Base-by-base conservation (phyloP, 1,284 basidiomycete genomes). In the Heterobasidion annosum region DNA sequence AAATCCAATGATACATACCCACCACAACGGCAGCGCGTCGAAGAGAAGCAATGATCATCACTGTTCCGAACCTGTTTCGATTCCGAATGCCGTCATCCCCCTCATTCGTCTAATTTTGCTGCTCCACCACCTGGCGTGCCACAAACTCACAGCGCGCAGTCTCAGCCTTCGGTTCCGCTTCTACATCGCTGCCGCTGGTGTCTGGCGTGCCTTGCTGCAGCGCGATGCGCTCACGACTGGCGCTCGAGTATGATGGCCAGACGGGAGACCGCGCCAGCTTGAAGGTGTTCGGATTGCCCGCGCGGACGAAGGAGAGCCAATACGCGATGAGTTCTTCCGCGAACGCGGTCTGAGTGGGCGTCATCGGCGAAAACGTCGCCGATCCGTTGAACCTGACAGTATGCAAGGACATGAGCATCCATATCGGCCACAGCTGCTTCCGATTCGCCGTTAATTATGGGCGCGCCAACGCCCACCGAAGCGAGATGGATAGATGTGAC, bases 251-350 rank as follows among this genome's bases (percentile, higher is more conserved):
- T 47, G 53, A 57, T 5, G 67, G 53, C 78, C 78, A 80, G 10
- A 47, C 55, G 0, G 79, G 79, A 2, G 79, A 76, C 9, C 71
- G 64, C 0, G 67, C 58, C 2, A 82, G 72, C 63, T 76, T 79
- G 67, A 70, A 70, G 16, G 71, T 73, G 66, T 77, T 81, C 1
- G 79, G 79, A 62, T 80, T 61, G 1, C 70, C 72, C 1, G 73
- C 63, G 35, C 79, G 76, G 16, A 81, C 79, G 59, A 83, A 82
- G 0, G 81, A 83, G 9, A 81, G 68, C 78, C 78, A 81, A 62
- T 81, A 82, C 10, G 79, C 79, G 52, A 82, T 79, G 34, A 81
- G 67, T 62, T 83, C 79, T 46, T 70, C 64, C 0, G 76, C 73
- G 62, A 83, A 82, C 5, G 75, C 72, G 1, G 58, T 61, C 60